A percentile compares a stretch with the other conserved stretches of the same genome.
Conservation (phyloP, 2,329 filamentous ascomycete genomes). For the Colletotrichum filicis region DNA sequence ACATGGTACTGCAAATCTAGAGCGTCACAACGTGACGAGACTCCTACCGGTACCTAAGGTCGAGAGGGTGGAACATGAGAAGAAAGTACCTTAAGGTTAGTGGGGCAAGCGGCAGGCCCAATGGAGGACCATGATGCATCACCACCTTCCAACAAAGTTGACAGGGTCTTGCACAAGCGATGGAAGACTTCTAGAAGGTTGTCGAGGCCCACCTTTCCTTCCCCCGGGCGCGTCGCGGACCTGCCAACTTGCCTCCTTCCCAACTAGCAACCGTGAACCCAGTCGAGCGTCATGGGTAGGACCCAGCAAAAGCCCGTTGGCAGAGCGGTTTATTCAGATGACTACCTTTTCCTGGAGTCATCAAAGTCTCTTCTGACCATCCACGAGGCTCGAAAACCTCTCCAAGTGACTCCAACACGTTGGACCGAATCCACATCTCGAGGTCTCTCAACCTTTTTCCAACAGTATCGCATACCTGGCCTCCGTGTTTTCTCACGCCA, state of each 20-base stretch:
- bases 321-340: constrained; percentile 7
- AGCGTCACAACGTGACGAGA: not conserved
- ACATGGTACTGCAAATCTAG: not conserved
- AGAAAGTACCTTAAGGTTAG: constrained; percentile 9
- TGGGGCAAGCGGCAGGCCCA: constrained; percentile 26
- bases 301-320: constrained; percentile 15
- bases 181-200: constrained; percentile 32
- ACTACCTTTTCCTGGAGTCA: constrained; percentile 1
- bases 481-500: constrained; percentile 20
- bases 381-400: constrained; percentile 2
- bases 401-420: constrained; percentile 2
- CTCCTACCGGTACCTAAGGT: not conserved
- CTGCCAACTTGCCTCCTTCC: constrained; percentile 16
- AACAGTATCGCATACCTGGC: not conserved
- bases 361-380: constrained; percentile 22
- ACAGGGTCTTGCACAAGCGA: constrained; percentile 6
- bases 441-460: not conserved
- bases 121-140: not conserved
- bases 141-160: not conserved
- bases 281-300: constrained; percentile 1
- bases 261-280: not conserved
- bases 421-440: constrained; percentile 18
- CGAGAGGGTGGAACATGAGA: not conserved
- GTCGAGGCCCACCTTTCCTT: not conserved
- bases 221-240: not conserved